phyloP scores from a whole-genome alignment of 306 rosid species.

The Macrotyloma uniflorum region DNA sequence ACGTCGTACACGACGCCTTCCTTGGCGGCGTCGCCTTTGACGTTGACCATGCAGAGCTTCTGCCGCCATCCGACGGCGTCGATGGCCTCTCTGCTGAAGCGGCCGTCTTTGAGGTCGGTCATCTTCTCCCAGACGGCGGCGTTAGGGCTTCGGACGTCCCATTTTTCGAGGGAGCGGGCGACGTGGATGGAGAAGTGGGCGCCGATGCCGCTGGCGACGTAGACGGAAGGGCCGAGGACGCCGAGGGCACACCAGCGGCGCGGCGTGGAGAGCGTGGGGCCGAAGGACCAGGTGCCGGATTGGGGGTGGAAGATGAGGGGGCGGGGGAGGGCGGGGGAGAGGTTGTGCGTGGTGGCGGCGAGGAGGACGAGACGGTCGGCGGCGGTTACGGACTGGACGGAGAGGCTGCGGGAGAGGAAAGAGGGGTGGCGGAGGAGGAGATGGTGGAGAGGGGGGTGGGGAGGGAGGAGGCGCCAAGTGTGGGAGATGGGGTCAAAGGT shows the following conservation, averaged over 20 bases:
- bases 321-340: constrained; percentile 65
- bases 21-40: constrained; percentile 60
- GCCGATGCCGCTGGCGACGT: constrained; percentile 82
- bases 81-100: constrained; percentile 79
- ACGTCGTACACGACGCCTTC: constrained; percentile 72
- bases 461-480: constrained; percentile 58
- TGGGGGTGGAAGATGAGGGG: constrained; percentile 69
- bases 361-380: constrained; percentile 61
- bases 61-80: constrained; percentile 89
- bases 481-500: constrained; percentile 70
- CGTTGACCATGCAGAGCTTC: constrained; percentile 80
- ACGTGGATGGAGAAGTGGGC: constrained; percentile 60
- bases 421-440: constrained; percentile 77
- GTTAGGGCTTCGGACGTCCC: constrained; percentile 28
- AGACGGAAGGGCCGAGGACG: constrained; percentile 36
- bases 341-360: constrained; percentile 68
- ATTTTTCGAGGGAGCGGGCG: constrained; percentile 57
- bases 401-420: constrained; percentile 73
- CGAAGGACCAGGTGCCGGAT: constrained; percentile 47
- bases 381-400: constrained; percentile 67
- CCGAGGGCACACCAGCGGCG: constrained; percentile 93
- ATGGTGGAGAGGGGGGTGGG: constrained; percentile 53
- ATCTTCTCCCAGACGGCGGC: constrained; percentile 55
- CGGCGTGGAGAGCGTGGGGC: constrained; percentile 54
- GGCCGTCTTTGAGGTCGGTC: constrained; percentile 48